A percentile compares a stretch with the other conserved stretches of the same genome.
These are phyloP conservation scores for Apiospora arundinis DNA, from an alignment of 2,329 filamentous ascomycete species.

Conservation along the genomic window DNA sequence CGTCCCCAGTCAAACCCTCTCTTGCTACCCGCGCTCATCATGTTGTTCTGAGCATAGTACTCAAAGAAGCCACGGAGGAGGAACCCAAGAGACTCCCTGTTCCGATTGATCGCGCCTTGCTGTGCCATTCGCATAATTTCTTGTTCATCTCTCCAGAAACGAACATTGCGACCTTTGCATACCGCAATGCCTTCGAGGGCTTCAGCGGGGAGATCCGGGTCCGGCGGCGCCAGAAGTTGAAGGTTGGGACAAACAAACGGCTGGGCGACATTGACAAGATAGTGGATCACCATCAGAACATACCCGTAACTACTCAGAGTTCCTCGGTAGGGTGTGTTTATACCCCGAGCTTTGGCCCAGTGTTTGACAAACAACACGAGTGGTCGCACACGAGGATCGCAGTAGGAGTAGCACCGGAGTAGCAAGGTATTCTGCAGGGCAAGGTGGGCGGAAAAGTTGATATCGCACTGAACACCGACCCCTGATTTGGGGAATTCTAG, in stretches of 20 bases:
- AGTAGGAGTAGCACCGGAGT: conserved; percentile 81
- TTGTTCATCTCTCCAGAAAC: conserved; percentile 78
- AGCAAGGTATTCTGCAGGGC: conserved; percentile 84
- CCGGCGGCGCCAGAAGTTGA: conserved; percentile 59
- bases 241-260: conserved; percentile 88
- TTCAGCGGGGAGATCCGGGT: conserved; percentile 45
- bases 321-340: conserved; percentile 86
- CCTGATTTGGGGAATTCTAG: conserved; percentile 81
- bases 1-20: conserved; percentile 80
- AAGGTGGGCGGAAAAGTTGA: conserved; percentile 88
- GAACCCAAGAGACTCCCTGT: conserved; percentile 71
- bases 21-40: conserved; percentile 55
- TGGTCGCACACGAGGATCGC: conserved; percentile 77
- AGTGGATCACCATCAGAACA: conserved; percentile 90
- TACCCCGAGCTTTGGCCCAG: conserved; percentile 85
- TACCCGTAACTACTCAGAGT: conserved; percentile 91
- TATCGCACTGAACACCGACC: conserved; percentile 86
- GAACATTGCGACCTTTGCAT: conserved; percentile 72
- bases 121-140: conserved; percentile 69
- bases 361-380: conserved; percentile 88
- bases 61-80: conserved; percentile 86
- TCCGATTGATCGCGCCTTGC: conserved; percentile 67
- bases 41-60: conserved; percentile 73
- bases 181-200: conserved; percentile 47
- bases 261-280: conserved; percentile 79